Base-by-base conservation (phyloP, 2,329 filamentous ascomycete genomes). In the Fusarium palustre region DNA sequence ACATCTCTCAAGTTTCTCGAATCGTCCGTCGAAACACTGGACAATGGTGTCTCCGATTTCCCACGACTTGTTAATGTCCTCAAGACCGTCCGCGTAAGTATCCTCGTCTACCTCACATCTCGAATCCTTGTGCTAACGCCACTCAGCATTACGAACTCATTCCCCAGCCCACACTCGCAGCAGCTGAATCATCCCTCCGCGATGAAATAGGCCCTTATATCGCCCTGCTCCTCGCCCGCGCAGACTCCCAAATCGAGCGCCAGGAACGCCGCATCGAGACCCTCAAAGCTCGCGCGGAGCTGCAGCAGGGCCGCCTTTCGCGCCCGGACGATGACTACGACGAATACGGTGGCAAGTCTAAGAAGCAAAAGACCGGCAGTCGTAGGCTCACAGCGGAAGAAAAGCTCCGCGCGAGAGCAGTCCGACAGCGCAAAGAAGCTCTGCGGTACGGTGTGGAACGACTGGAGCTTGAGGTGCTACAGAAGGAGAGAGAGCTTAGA, bases 161-260 rank as follows among this genome's bases (percentile, higher is more conserved):
- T 72, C 92, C 94, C 18, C 93, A 97, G 77, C 88, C 91, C 15
- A 92, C 92, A 53, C 88, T 97, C 45, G 90, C 90, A 65, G 87
- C 91, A 67, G 94, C 94, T 33, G 94, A 97, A 80, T 86, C 92
- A 70, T 90, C 93, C 7, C 88, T 97, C 20, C 91, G 94, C 73
- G 92, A 93, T 75, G 94, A 97, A 77, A 96, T 97, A 72, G 90
- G 91, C n/a, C 94, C 94, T 11, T 94, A 93, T 78, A 92, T 97
- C 68, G 84, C 90, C 31, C 87, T 89, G 60, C 88, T 97, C 3
- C 89, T 97, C 53, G 87, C 90, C 67, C 90, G 94, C 70, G 93
- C 94, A n/a, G 90, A 93, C 70, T 89, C 90, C 67, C 91, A 97
- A 75, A 87, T 97, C 39, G 92, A 94, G 73, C 92, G 93, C 61